These are phyloP conservation scores for Gyrodon lividus DNA, from an alignment of 768 basidiomycete species.

Conservation along the genomic window DNA sequence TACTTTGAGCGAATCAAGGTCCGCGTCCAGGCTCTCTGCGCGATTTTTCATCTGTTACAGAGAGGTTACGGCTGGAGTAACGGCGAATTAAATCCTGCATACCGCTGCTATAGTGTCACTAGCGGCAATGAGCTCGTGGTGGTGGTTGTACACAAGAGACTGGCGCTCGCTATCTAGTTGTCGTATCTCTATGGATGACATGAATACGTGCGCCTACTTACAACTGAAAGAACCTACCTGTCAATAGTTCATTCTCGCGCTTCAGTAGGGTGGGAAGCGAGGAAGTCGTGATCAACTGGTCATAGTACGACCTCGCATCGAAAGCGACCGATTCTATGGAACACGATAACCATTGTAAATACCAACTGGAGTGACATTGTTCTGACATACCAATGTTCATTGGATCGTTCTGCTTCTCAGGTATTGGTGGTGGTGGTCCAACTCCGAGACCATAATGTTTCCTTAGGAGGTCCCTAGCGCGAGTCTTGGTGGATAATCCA, in stretches of 20 bases:
- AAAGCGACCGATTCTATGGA: constrained; percentile 73
- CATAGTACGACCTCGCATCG: constrained; percentile 82
- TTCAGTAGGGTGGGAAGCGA: constrained; percentile 72
- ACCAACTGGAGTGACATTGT: background rate
- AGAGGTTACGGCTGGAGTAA: constrained; percentile 1
- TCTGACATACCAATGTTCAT: constrained; percentile 70
- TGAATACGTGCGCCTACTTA: constrained; percentile 4
- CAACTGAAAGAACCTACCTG: constrained; percentile 41
- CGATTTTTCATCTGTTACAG: constrained; percentile 77
- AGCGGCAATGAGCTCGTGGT: constrained; percentile 92
- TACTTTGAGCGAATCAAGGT: constrained; percentile 75
- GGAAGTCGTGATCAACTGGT: constrained; percentile 80
- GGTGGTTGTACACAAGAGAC: constrained; percentile 91
- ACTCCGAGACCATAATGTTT: constrained; percentile 86
- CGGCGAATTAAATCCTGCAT: constrained; percentile 23
- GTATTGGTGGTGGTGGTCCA: constrained; percentile 63
- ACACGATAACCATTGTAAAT: constrained; percentile 4
- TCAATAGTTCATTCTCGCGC: constrained; percentile 78
- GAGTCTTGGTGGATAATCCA: constrained; percentile 42
- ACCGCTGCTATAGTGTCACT: constrained; percentile 89
- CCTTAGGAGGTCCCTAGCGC: constrained; percentile 74
- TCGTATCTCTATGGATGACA: constrained; percentile 63
- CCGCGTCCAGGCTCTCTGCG: constrained; percentile 81
- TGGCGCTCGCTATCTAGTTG: constrained; percentile 87
- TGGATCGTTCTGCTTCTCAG: constrained; percentile 62